Conservation (phyloP, 2,329 filamentous ascomycete species). For the Pseudogymnoascus sp. region DNA sequence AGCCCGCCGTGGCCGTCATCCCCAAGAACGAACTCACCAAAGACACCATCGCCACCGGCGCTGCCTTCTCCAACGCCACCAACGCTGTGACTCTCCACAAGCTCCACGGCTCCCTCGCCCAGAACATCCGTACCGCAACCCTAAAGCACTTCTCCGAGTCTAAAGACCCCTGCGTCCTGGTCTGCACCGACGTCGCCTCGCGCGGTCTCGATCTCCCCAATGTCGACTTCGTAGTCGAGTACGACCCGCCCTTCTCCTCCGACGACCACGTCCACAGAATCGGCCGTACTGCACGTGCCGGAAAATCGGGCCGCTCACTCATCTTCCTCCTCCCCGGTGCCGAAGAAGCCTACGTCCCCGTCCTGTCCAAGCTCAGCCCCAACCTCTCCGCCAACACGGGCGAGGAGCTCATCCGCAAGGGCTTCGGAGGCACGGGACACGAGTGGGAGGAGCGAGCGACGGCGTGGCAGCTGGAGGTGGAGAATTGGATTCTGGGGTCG, state of each 20-base stretch:
- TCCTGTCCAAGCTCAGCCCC: conserved; percentile 44
- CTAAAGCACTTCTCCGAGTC: conserved; percentile 70
- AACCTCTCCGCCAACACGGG: conserved; percentile 46
- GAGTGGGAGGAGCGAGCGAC: conserved; percentile 61
- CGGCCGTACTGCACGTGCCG: conserved; percentile 88
- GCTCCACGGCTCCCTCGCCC: conserved; percentile 85
- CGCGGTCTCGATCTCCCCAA: conserved; percentile 92
- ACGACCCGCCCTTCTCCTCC: conserved; percentile 88
- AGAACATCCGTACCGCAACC: conserved; percentile 79
- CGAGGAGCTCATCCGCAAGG: conserved; percentile 60
- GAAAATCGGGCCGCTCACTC: conserved; percentile 75
- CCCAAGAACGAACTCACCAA: conserved; percentile 34
- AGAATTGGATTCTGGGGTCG: conserved; percentile 58
- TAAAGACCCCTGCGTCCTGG: conserved; percentile 68
- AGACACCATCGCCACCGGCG: conserved; percentile 60
- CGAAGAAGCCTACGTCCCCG: conserved; percentile 80
- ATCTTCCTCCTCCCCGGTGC: conserved; percentile 86
- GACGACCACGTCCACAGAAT: conserved; percentile 93
- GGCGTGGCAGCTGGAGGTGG: conserved; percentile 57
- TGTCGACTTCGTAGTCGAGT: conserved; percentile 91
- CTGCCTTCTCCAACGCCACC: conserved; percentile 65
- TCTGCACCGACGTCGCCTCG: conserved; percentile 93
- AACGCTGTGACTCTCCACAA: conserved; percentile 76
- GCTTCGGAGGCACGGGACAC: conserved; percentile 45
- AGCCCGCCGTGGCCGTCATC: conserved; percentile 24